Evolutionary conservation across 805 yeast species (phyloP).

Genomic region (Barnettozyma californica): DNA sequence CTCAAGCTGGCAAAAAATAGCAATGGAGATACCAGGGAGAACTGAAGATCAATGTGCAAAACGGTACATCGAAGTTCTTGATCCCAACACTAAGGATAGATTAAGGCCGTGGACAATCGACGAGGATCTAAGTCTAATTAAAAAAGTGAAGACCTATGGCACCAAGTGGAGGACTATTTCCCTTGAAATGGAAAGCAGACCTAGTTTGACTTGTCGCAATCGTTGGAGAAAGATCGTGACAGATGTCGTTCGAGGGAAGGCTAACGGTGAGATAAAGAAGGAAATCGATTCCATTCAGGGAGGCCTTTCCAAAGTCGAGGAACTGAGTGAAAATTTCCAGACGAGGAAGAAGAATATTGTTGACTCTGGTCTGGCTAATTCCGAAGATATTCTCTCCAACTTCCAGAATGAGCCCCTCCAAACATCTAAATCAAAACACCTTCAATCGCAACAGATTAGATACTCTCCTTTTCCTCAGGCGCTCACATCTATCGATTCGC

Average conservation of each 20-base stretch:
- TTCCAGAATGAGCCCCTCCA: background rate
- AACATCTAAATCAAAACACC: background rate
- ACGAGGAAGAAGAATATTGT: conserved; percentile 8
- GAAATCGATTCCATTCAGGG: conserved; percentile 54
- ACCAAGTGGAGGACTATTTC: conserved; percentile 88
- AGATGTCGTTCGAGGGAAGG: conserved; percentile 63
- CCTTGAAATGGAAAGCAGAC: conserved; percentile 65
- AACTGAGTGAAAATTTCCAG: conserved; percentile 21
- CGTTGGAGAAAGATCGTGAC: conserved; percentile 87
- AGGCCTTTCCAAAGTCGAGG: conserved; percentile 26
- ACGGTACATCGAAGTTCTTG: conserved; percentile 81
- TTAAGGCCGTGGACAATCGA: conserved; percentile 72
- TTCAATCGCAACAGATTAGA: conserved; percentile 2
- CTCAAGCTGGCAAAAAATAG: conserved; percentile 80
- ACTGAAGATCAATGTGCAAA: conserved; percentile 96
- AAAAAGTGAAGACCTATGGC: conserved; percentile 64
- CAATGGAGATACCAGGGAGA: conserved; percentile 71
- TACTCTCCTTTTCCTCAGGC: conserved; percentile 1
- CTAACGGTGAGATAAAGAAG: conserved; percentile 45
- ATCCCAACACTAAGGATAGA: conserved; percentile 73
- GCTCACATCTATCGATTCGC: conserved; percentile 4
- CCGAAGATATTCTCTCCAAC: background rate
- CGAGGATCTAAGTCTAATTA: conserved; percentile 70
- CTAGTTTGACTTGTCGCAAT: conserved; percentile 85
- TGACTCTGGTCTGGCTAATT: background rate